Conservation (phyloP, 2,329 filamentous ascomycete genomes). For the Aspergillus sp. region DNA sequence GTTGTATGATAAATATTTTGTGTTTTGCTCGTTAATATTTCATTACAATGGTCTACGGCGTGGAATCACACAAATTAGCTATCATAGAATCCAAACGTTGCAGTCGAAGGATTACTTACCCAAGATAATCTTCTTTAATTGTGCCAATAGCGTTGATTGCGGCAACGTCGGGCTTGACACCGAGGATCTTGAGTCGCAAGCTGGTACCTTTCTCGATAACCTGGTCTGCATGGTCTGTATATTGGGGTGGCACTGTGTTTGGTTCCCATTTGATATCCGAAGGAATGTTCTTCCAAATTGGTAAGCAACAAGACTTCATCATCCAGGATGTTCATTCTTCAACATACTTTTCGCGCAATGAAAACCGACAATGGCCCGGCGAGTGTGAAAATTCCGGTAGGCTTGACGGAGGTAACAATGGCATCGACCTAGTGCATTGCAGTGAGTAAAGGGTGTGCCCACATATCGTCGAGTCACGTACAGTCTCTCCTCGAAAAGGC, state of each 20-base stretch:
- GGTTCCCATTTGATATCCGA: slow-evolving; percentile 89
- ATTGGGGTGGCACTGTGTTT: slow-evolving; percentile 93
- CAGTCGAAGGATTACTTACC: slow-evolving; percentile 37
- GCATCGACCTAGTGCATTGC: slow-evolving; percentile 89
- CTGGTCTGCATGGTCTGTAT: slow-evolving; percentile 90
- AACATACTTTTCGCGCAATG: slow-evolving; percentile 65
- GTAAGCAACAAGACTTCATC: slow-evolving; percentile 10
- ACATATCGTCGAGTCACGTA: slow-evolving; percentile 56
- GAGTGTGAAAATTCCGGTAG: slow-evolving; percentile 70
- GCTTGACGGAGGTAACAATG: slow-evolving; percentile 85
- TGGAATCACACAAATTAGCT: too few species aligned
- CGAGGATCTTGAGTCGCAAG: slow-evolving; percentile 89
- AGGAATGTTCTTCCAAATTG: slow-evolving; percentile 57
- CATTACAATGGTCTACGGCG: slow-evolving; percentile 25
- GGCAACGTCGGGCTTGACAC: slow-evolving; percentile 86
- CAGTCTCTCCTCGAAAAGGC: slow-evolving; percentile 96
- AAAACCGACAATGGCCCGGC: slow-evolving; percentile 46
- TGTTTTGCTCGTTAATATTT: not conserved
- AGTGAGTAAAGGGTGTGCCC: too few species aligned
- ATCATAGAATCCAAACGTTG: not conserved
- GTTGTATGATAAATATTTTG: too few species aligned
- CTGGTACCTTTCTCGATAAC: slow-evolving; percentile 92
- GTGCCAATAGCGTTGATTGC: slow-evolving; percentile 97
- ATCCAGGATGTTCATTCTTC: slow-evolving; percentile 5
- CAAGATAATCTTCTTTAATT: slow-evolving; percentile 70